Base-by-base conservation (phyloP, 2,329 filamentous ascomycete genomes). In the Alternaria tenuissima region DNA sequence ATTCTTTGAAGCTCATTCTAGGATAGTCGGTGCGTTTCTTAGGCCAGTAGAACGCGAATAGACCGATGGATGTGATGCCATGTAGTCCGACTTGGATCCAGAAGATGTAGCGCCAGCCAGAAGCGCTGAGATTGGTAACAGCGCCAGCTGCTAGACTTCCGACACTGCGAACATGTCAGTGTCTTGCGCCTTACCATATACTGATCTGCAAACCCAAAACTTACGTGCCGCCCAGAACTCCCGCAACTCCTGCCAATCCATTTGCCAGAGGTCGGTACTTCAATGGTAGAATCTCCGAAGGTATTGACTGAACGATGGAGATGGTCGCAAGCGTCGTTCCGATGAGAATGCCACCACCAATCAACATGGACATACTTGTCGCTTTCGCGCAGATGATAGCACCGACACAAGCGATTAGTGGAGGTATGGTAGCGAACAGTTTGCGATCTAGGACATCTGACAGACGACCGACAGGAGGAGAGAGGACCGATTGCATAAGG, bases 81-180 rank as follows among this genome's bases (percentile, higher is more conserved):
- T 86, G 84, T 60, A 87, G 82, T 7, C 78, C 84, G 1, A 85
- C 84, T 71, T 87, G 85, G 14, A 87, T 85, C 85, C 85, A 87
- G 68, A 86, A 87, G 64, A 87, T 87, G 64, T 82, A 81, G 2
- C 85, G 78, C 85, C 85, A 87, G 20, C 85, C 85, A 1, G 71
- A 76, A 0, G 78, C 63, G 52, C 77, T 76, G 12, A 79, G 69
- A 59, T 85, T 84, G 0, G 85, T 86, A 3, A 86, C 81, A 7
- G 80, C 84, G 3, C 85, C 85, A 7, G 84, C 83, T 26, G 82
- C 81, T 5, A 87, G 76, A 12, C 77, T 73, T 12, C 83, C 85
- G 16, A 85, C 74, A 1, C 83, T 85, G 55, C 20, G 52, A 7
- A 18, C 6, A 26, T 12, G n/a, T 64, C 4, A 64, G 54, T 38